Evolutionary conservation across 2,329 filamentous ascomycete genomes (phyloP).

Genomic region (Aspergillus carbonarius): DNA sequence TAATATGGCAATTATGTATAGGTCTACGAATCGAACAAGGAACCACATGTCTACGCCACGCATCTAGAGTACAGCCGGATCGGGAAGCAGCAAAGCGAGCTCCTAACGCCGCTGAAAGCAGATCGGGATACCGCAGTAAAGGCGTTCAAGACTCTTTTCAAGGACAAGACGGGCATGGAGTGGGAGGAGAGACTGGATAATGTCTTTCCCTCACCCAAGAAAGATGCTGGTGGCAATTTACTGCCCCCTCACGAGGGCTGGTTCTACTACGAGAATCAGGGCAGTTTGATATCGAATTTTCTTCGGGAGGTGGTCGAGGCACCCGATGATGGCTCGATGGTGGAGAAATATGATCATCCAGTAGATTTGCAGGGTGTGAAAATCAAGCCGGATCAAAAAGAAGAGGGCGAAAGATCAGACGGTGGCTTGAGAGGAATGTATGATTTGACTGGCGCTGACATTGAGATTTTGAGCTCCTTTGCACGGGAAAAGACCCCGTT

Average conservation of each 20-base stretch:
- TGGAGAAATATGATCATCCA: not conserved
- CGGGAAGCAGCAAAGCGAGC: constrained; percentile 31
- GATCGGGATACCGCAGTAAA: constrained; percentile 44
- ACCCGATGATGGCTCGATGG: not conserved
- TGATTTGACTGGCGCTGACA: not conserved
- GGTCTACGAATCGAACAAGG: constrained; percentile 66
- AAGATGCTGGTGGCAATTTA: constrained; percentile 22
- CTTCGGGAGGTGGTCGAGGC: constrained; percentile 9
- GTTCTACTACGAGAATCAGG: constrained; percentile 28
- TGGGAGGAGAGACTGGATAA: constrained; percentile 54
- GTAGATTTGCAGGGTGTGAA: not conserved
- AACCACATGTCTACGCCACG: constrained; percentile 62
- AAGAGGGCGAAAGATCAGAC: not conserved
- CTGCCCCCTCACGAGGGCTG: constrained; percentile 32
- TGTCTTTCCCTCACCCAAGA: constrained; percentile 20
- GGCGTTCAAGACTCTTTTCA: constrained; percentile 60
- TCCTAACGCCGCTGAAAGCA: constrained; percentile 34
- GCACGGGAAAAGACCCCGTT: not conserved
- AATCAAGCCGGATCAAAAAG: not conserved
- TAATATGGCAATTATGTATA: constrained; percentile 32
- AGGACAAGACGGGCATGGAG: constrained; percentile 54
- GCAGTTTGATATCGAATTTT: constrained; percentile 23
- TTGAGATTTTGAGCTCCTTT: not conserved
- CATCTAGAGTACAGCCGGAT: constrained; percentile 50
- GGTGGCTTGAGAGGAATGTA: not conserved